Percentiles rank a stretch among this genome's conserved stretches.
Evolutionary conservation across 2,329 filamentous ascomycete species (phyloP).

Genomic region (Botryosphaeria dothidea): DNA sequence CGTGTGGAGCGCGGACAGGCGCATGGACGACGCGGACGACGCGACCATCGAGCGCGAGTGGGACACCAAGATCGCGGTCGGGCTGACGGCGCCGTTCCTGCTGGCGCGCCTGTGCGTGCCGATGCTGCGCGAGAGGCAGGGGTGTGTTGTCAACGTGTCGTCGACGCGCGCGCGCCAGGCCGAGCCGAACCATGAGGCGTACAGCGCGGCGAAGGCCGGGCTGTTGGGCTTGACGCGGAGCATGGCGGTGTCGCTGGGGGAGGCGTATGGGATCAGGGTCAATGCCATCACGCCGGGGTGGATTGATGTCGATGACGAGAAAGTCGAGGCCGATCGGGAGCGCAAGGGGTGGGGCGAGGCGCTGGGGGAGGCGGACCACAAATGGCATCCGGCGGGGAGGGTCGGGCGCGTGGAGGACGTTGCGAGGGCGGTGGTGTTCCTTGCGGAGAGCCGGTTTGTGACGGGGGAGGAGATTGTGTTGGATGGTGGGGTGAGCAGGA

Average conservation of each 20-base stretch:
- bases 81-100: conserved; percentile 36
- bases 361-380: conserved; percentile 45
- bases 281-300: conserved; percentile 55
- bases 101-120: conserved; percentile 35
- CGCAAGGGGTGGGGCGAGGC: conserved; percentile 49
- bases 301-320: conserved; percentile 52
- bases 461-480: conserved; percentile 49
- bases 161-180: conserved; percentile 53
- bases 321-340: conserved; percentile 42
- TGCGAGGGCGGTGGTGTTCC: conserved; percentile 42
- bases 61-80: conserved; percentile 35
- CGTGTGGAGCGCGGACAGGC: conserved; percentile 27
- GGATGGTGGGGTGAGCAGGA: conserved; percentile 49
- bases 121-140: conserved; percentile 27
- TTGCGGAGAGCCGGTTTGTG: conserved; percentile 42
- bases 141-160: conserved; percentile 49
- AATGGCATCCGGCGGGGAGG: conserved; percentile 53
- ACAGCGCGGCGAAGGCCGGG: conserved; percentile 53
- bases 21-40: conserved; percentile 23
- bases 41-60: conserved; percentile 35
- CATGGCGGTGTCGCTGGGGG: conserved; percentile 49
- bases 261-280: conserved; percentile 46
- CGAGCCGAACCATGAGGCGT: conserved; percentile 52
- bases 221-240: conserved; percentile 52
- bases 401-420: conserved; percentile 54